Evolutionary conservation across 1,139 yeast genomes (phyloP), one percentile per base, ranked within the genome.

Genomic region (Arxiozyma bovina): DNA sequence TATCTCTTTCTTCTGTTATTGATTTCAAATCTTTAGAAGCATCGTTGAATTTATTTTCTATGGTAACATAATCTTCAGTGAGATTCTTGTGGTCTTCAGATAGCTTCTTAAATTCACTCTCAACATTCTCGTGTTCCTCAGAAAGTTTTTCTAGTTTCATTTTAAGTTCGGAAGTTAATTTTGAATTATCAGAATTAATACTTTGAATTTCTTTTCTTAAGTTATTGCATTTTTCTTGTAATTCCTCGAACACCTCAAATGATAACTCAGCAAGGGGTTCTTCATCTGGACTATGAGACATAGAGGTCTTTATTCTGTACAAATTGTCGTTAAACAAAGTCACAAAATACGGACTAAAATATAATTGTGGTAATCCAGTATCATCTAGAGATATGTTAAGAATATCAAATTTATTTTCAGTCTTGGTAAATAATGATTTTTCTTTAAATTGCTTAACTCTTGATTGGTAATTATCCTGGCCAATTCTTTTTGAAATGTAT

Each of bases 341-440:
- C 3, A 88, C 83, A 64, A 88, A 89, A 3, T 76, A 72, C 0
- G 78, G 65, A 59, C 84, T 86, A 64, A 93, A 85, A 61, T 79
- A 89, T 1, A 91, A 88, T 55, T 82, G 81, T 0, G 98, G 99
- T 44, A 91, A 75, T 1, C 99, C 99, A 1, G 96, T 83, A 3
- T 81, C 84, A 65, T 89, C 96, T 58, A 80, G 78, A 7, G 73
- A 72, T 2, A 82, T 78, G 34, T 74, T 72, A 30, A 78, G 66
- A 42, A 75, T 68, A 40, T 71, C 72, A 4, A 76, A 56, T 7
- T 55, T 76, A 12, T 77, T 80, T 40, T 80, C 82, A 60, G 81
- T 85, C 51, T 79, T 78, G 21, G 78, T 76, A 64, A 89, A 82
- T 12, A 73, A 67, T 0, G 78, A 70, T 55, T 77, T 75, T 50